phyloP scores from a whole-genome alignment of 192 early-diverging fungal genomes.

The Coemansia sp. region DNA sequence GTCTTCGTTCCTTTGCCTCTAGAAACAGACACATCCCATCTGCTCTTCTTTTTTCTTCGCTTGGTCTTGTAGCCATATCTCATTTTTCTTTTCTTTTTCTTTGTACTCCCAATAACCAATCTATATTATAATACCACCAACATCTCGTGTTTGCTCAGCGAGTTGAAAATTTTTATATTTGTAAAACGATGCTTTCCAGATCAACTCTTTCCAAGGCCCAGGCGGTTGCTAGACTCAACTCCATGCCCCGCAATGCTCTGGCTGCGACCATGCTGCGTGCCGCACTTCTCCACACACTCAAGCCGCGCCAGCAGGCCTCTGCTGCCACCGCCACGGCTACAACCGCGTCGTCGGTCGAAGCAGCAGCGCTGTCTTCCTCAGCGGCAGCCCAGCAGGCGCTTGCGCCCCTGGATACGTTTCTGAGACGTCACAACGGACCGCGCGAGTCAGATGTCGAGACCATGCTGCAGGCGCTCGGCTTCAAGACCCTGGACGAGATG shows the following conservation, averaged over 20 bases:
- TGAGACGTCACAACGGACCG: constrained; percentile 88
- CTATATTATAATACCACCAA: not conserved
- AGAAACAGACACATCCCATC: not conserved
- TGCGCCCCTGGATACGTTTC: constrained; percentile 68
- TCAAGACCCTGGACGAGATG: constrained; percentile 79
- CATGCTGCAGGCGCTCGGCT: constrained; percentile 84
- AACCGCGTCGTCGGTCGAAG: not conserved
- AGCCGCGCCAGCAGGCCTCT: constrained; percentile 44
- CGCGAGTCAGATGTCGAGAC: constrained; percentile 67
- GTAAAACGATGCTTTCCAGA: constrained; percentile 42
- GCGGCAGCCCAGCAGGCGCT: constrained; percentile 27
- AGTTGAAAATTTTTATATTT: constrained; percentile 5
- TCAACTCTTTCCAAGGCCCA: constrained; percentile 40
- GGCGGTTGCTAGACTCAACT: constrained; percentile 20
- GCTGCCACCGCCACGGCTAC: constrained; percentile 15
- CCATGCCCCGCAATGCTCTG: constrained; percentile 16
- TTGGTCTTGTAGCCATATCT: not conserved
- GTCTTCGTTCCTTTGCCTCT: not conserved
- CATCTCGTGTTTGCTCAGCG: not conserved
- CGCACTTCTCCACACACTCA: constrained; percentile 50
- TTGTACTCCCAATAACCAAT: not conserved
- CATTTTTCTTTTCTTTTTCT: too few species aligned
- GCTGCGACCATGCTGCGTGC: constrained; percentile 29
- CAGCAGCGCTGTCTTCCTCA: constrained; percentile 4
- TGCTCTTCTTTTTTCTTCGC: not conserved